Percentiles rank a stretch among this genome's conserved stretches.
phyloP scores from a whole-genome alignment of 139 green algal species.

The Pseudopediastrum boryanum region DNA sequence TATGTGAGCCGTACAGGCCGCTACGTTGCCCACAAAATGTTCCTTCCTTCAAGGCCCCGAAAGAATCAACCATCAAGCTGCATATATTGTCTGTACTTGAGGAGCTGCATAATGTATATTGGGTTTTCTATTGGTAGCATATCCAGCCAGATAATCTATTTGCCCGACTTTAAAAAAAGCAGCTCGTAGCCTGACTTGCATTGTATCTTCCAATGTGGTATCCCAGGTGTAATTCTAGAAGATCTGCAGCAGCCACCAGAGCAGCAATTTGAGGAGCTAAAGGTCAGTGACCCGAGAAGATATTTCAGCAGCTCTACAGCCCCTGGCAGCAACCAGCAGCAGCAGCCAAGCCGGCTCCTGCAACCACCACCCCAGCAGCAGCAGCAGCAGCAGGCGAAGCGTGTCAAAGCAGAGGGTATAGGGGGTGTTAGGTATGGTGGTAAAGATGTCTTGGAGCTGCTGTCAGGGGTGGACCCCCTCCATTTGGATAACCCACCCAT shows the following conservation, averaged over 20 bases:
- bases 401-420: neutral
- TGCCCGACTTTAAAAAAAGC: no score
- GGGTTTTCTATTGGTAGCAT: neutral
- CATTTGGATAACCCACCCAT: conserved; percentile 8
- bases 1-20: no score
- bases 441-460: neutral
- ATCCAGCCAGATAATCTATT: neutral
- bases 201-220: neutral
- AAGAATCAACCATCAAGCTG: neutral
- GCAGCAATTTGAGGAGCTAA: conserved; percentile 35
- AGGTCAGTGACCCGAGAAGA: conserved; percentile 14
- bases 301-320: conserved; percentile 29
- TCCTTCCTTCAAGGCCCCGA: neutral
- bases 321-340: conserved; percentile 20
- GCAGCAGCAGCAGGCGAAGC: neutral
- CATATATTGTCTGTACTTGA: neutral
- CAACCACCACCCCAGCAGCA: conserved; percentile 7
- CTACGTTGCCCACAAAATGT: no score
- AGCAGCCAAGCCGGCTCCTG: neutral
- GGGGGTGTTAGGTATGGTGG: no score
- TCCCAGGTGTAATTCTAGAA: conserved; percentile 8
- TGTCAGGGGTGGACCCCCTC: neutral
- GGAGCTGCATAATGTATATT: neutral
- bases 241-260: conserved; percentile 11
- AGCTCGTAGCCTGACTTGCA: no score